phyloP scores from a whole-genome alignment of 495 filamentous ascomycete genomes.

The Daldinia loculata region DNA sequence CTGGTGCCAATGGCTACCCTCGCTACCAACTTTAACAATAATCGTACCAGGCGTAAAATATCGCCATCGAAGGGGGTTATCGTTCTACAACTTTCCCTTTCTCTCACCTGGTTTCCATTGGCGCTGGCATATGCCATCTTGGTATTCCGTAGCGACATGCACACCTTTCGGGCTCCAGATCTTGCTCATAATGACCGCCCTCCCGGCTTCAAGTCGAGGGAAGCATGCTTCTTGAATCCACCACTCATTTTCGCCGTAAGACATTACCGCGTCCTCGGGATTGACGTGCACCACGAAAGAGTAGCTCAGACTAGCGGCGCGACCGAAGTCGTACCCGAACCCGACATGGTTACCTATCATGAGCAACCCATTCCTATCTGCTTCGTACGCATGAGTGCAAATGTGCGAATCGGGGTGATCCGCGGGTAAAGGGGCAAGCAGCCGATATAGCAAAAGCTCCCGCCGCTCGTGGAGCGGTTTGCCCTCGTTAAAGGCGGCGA shows the following conservation, averaged over 20 bases:
- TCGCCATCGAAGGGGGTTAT: neutral
- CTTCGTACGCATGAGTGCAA: constrained; percentile 71
- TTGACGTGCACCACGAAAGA: constrained; percentile 69
- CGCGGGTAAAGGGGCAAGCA: constrained; percentile 55
- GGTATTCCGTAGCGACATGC: constrained; percentile 70
- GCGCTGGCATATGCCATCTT: constrained; percentile 63
- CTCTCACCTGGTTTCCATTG: constrained; percentile 32
- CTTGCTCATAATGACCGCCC: constrained; percentile 68
- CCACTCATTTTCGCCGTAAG: constrained; percentile 60
- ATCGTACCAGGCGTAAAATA: neutral
- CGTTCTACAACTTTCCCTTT: constrained; percentile 26
- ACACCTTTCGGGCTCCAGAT: constrained; percentile 69
- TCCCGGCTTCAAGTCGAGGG: constrained; percentile 62
- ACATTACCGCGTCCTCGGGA: constrained; percentile 53
- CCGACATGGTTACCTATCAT: constrained; percentile 68
- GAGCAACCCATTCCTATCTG: constrained; percentile 73
- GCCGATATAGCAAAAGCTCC: constrained; percentile 66
- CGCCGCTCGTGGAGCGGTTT: constrained; percentile 64
- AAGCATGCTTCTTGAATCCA: constrained; percentile 74
- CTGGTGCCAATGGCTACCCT: neutral
- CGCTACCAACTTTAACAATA: neutral
- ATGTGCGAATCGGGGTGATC: constrained; percentile 59
- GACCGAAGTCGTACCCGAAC: constrained; percentile 57
- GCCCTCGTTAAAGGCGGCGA: constrained; percentile 61
- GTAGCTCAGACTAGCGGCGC: constrained; percentile 69